Conservation (phyloP, 192 early-diverging fungal species). For the Backusella tuberculispora region DNA sequence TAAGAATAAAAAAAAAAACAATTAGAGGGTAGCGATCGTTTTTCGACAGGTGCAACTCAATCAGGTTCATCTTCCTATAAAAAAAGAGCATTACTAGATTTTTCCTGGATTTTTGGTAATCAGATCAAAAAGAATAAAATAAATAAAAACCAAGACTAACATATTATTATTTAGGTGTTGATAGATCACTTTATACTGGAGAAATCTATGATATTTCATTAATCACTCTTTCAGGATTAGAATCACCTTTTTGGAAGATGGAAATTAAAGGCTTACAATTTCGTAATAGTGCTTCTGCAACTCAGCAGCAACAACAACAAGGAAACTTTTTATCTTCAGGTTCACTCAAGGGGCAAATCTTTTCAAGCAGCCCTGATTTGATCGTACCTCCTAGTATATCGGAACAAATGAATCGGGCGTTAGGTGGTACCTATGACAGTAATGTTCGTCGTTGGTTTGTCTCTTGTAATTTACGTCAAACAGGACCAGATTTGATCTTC, state of each 20-base stretch:
- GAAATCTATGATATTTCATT: not conserved
- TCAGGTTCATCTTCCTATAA: not conserved
- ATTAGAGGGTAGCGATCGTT: not conserved
- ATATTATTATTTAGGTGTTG: not conserved
- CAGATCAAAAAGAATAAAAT: too few relatives aligned
- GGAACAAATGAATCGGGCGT: not conserved
- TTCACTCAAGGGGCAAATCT: not conserved
- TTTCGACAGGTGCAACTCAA: not conserved
- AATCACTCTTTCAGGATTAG: not conserved
- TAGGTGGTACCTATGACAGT: not conserved
- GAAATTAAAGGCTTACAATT: not conserved
- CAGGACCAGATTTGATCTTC: not conserved
- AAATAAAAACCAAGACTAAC: too few relatives aligned
- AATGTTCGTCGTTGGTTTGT: not conserved
- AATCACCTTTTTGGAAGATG: conserved; percentile 9
- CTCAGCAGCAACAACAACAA: not conserved
- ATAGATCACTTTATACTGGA: not conserved
- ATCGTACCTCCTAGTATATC: not conserved
- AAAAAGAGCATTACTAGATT: not conserved
- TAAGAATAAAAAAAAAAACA: not conserved
- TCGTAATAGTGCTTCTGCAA: not conserved
- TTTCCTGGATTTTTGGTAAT: not conserved
- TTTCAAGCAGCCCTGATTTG: conserved; percentile 6
- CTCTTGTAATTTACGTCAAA: not conserved
- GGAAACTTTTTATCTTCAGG: not conserved